Base-by-base conservation (phyloP, 1,284 basidiomycete species). In the Psilocybe mexicana region DNA sequence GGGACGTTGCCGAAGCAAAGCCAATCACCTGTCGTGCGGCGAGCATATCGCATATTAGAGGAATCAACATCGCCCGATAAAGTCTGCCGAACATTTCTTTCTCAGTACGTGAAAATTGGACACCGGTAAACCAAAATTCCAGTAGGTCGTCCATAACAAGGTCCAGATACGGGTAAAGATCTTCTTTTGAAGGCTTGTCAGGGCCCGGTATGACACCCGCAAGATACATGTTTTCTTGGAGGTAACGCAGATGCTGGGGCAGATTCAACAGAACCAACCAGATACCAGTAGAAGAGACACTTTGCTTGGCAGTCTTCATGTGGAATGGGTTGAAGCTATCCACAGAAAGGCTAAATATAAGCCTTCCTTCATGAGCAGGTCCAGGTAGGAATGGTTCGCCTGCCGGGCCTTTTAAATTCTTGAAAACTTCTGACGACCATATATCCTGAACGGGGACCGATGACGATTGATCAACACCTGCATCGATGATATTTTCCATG, bases 1-100 rank as follows among this genome's bases (percentile, higher is more conserved):
- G 61, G 4, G 61, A 50, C 0, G 61, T 62, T 10, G 47, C 46
- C 6, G 61, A 43, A 10, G 46, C 52, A 0, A 56, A 25, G n/a
- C 62, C 59, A 26, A 54, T 52, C 2, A 70, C 62, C 52, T 78
- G 71, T 2, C 70, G 59, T 1, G 70, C 68, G 0, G 72, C 75
- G 0, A 67, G 71, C 11, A 78, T 65, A 61, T 79, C 73, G 42
- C 69, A 73, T 0, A 78, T 63, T 0, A 66, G 28, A 28, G 65
- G 63, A 2, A 66, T 59, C 6, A 74, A n/a, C 0, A 65, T 65
- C 1, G 61, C 57, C 11, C 52, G 11, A 2, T 60, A 61, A 0
- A 61, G 11, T 0, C 62, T 44, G 5, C 70, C 66, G 3, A 1
- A 4, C 2, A 40, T 26, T 24, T 53, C 52, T 11, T 43, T 38